Base-by-base conservation (phyloP, 2,329 filamentous ascomycete genomes). In the Pseudogymnoascus sp. region DNA sequence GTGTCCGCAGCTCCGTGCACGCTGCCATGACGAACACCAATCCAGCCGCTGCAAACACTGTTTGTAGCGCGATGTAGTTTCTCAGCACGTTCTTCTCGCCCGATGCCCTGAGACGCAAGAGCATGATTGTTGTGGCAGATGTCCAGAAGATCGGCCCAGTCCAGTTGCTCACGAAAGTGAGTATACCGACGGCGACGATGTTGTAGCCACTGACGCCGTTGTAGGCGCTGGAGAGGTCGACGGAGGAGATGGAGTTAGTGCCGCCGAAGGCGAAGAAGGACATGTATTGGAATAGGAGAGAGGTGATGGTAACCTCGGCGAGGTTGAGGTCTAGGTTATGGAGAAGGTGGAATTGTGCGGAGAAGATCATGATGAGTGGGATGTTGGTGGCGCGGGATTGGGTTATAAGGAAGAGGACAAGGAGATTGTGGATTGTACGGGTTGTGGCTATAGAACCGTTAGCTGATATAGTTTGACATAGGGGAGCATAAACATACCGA, bases 81-180 rank as follows among this genome's bases (percentile, higher is more conserved):
- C 63, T 59, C 33, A 69, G 40, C 7, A 70, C 36, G 12, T 63
- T 31, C 42, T 64, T 48, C 58, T 65, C 52, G 10, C 29, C 60
- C 12, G 62, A 62, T 40, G 59, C 48, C 27, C 27, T 29, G 7
- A 69, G 65, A 31, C 73, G 72, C 12, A 89, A 71, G 1, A 88
- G 75, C 7, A 90, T 72, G 18, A 86, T 75, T 3, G 81, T 85
- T 0, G 85, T 83, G 13, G 85, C 86, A 3, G 83, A 87, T 3
- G 82, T 80, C 90, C 92, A 99, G 83, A 90, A 97, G 9, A 97
- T 83, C 0, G 92, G 86, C 0, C 89, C 94, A 0, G 90, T 87
- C 92, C 93, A 99, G 73, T 99, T 99, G 68, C 89, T 85, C 5
- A 91, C 72, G 70, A 97, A 96, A 1, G 92, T 92, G 60, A 99